phyloP scores from a whole-genome alignment of 208 protist genomes.

The Borovskyia barvae region DNA sequence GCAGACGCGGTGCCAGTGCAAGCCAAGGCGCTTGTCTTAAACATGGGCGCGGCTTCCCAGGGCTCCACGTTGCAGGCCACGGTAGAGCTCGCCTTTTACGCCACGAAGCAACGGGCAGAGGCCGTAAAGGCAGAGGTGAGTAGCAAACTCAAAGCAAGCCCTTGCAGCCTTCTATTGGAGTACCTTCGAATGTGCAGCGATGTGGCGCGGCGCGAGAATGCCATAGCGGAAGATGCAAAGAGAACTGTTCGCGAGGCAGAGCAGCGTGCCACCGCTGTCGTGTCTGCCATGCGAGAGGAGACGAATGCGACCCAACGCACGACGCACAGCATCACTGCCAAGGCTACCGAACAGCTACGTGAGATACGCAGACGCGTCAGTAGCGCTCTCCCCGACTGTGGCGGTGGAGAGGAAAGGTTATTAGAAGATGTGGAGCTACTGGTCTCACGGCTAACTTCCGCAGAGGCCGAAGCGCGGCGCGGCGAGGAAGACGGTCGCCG shows the following conservation, averaged over 20 bases:
- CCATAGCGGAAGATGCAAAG: slow-evolving; percentile 5
- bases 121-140: slow-evolving; percentile 4
- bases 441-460: neutral
- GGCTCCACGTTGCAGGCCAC: slow-evolving; percentile 1
- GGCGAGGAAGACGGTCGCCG: slow-evolving; percentile 11
- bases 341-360: slow-evolving; percentile 11
- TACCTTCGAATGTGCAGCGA: slow-evolving; percentile 14
- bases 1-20: slow-evolving; percentile 19
- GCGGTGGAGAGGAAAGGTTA: neutral
- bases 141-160: slow-evolving; percentile 9
- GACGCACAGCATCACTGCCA: neutral
- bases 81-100: slow-evolving; percentile 25
- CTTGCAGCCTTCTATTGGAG: slow-evolving; percentile 8
- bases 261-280: slow-evolving; percentile 11
- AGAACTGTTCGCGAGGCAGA: slow-evolving; percentile 18
- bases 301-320: slow-evolving; percentile 3
- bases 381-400: neutral
- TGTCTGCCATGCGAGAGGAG: slow-evolving; percentile 15
- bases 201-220: slow-evolving; percentile 2
- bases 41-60: neutral
- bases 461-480: slow-evolving; percentile 7
- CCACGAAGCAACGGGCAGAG: slow-evolving; percentile 3
- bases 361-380: slow-evolving; percentile 10
- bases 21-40: slow-evolving; percentile 4
- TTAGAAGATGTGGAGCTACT: slow-evolving; percentile 17